These are phyloP conservation scores for Plasmodium vivax DNA, from an alignment of 169 alveolate genomes.

Conservation along the genomic window DNA sequence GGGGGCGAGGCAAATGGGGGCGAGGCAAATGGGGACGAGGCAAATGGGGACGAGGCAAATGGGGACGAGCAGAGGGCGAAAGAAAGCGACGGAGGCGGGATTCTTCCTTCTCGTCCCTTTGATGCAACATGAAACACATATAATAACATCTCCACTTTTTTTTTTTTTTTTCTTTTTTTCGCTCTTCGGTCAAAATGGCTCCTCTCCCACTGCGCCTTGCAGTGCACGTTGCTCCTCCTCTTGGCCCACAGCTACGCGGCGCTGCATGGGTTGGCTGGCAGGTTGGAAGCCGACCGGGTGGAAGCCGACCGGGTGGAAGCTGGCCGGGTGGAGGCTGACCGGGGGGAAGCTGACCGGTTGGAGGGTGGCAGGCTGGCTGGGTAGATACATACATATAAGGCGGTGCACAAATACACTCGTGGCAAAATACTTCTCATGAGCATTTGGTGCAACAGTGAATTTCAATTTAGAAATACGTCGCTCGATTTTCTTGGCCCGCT, in stretches of 20 bases:
- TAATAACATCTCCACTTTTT: not conserved
- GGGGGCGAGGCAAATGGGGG: too few relatives aligned
- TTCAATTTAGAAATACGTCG: not conserved
- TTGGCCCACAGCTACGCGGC: not conserved
- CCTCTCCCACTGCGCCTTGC: not conserved
- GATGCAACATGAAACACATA: not conserved
- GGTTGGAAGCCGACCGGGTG: not conserved
- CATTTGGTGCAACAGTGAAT: not conserved
- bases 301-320: not conserved
- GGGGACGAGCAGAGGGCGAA: too few relatives aligned
- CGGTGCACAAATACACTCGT: not conserved
- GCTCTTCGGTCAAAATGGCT: not conserved
- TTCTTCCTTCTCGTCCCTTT: constrained; percentile 2
- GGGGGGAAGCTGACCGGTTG: too few relatives aligned
- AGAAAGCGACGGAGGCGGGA: not conserved
- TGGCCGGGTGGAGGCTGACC: too few relatives aligned
- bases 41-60: not conserved
- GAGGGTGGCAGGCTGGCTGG: too few relatives aligned
- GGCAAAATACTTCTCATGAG: not conserved
- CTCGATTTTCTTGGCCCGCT: not conserved
- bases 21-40: not conserved
- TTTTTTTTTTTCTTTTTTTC: not conserved
- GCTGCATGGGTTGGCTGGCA: not conserved
- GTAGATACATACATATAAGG: not conserved
- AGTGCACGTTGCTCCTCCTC: not conserved